phyloP scores from a whole-genome alignment of 345 rosid species.

The Rhodomyrtus tomentosa region DNA sequence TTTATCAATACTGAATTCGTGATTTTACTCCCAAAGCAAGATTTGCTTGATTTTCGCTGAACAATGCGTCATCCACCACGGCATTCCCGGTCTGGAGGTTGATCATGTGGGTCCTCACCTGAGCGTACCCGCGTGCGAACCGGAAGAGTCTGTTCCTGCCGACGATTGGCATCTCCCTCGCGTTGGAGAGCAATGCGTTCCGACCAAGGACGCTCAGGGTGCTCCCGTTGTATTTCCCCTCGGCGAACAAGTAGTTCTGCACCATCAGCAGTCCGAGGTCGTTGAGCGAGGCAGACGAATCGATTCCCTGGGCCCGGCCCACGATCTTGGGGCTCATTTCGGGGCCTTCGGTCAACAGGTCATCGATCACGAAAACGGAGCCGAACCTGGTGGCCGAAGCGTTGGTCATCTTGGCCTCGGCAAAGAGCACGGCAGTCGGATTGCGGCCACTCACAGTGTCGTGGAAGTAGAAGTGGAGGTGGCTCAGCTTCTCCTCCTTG shows the following conservation, averaged over 20 bases:
- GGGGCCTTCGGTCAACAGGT: constrained; percentile 31
- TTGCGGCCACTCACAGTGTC: constrained; percentile 22
- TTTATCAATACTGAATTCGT: too few relatives aligned
- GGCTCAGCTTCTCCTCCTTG: constrained; percentile 24
- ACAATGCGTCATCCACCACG: too few relatives aligned
- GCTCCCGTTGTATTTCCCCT: constrained; percentile 2
- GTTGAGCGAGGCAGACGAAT: constrained; percentile 17
- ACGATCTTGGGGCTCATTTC: constrained; percentile 27
- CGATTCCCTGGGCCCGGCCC: constrained; percentile 48
- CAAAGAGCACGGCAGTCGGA: constrained; percentile 20
- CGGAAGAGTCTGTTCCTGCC: constrained; percentile 19
- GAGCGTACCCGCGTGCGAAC: constrained; percentile 17
- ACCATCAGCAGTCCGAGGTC: constrained; percentile 2
- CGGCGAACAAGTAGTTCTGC: neutral
- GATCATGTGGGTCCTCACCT: constrained; percentile 9
- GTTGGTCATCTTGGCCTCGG: constrained; percentile 14
- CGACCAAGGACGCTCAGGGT: neutral
- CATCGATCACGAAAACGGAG: constrained; percentile 25
- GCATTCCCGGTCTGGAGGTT: constrained; percentile 4
- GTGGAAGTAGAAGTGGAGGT: constrained; percentile 53
- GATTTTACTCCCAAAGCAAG: too few relatives aligned
- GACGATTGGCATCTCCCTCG: constrained; percentile 10
- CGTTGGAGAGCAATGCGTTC: neutral
- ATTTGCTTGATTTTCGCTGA: too few relatives aligned
- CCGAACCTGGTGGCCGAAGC: constrained; percentile 20